Base-by-base conservation (phyloP, 148 eudicot species). In the Cornus suecica region DNA sequence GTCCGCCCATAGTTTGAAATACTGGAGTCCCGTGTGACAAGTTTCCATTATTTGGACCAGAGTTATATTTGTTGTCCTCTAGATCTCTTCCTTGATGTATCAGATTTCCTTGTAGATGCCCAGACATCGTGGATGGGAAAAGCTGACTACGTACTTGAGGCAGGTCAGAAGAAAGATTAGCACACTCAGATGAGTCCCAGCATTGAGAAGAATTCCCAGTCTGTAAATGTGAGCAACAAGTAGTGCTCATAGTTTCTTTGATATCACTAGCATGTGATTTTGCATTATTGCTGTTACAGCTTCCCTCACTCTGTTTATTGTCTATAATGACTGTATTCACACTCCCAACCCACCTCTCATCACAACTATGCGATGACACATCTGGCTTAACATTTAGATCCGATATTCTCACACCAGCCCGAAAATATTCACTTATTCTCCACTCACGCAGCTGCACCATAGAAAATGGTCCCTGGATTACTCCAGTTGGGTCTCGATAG, bases 391-490 rank as follows among this genome's bases (percentile, higher is more conserved):
- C 87, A 73, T 65, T 74, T 23, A 76, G 68, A 78, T 78, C 85
- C 97, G 94, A 92, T 32, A 92, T 88, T 77, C 88, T 87, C 83
- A 92, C 84, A 81, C 88, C 88, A 70, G 68, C 42, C 8, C 94
- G 94, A 74, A 90, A 92, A 70, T 75, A 83, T 31, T 92, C 92
- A 65, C 80, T 86, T 16, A 86, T 86, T 72, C 84, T 86, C 92
- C 97, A 92, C 79, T 85, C 85, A 62, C 91, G 88, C 72, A 92
- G 80, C 84, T 88, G 90, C 69, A 84, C 63, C 89, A 85, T 73
- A 76, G 85, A 84, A 72, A 92, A 90, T 66, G 97, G 94, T 74
- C 94, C 97, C 80, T 90, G 97, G 78, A 88, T 76, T 65, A 83
- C 87, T 56, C 89, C 92, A 61, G 79, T 75, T 14, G 97, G 94